Evolutionary conservation across 2,329 filamentous ascomycete genomes (phyloP), one percentile per base, ranked within the genome.

Genomic region (Paracamarosporium sp.): DNA sequence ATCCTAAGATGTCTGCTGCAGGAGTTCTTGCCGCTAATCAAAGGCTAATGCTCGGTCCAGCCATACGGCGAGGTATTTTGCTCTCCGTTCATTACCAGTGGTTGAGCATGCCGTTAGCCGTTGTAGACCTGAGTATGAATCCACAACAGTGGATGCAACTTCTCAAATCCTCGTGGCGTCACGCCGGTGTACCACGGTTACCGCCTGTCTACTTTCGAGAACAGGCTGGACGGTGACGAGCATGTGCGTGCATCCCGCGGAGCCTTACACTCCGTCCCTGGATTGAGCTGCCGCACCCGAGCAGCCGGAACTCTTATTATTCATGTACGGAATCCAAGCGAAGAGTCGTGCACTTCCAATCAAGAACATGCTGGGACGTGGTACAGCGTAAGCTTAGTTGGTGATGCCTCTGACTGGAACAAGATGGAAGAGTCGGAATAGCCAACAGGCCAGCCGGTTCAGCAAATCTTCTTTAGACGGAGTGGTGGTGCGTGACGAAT

Each of bases 151-250:
- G 9, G 15, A 35, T 28, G 40, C 40, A 45, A 20, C 40, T 45
- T 53, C 41, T 45, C 22, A 30, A 28, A 30, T 36, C 9, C 40
- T 45, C 38, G 27, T 45, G 50, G 40, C 38, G 38, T 53, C 24
- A 22, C 40, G 25, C 38, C 40, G 40, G 50, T 33, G 40, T 45
- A 35, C 30, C 15, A 43, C 27, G 22, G 35, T 38, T 28, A 12
- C 24, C n/a, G 40, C 24, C n/a, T 27, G n/a, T 2, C 36, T 31
- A 31, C 48, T 24, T 22, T 27, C n/a, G 31, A 36, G 46, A 25
- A 4, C 12, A 8, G n/a, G 17, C 48, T 27, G 12, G 27, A 31
- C 25, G 27, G 30, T 15, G 40, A 28, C 24, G 27, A 41, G 15
- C 44, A 24, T 33, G 30, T 35, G 43, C 27, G 27, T 46, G 25